Evolutionary conservation across 257 asterid species (phyloP), one percentile per base, ranked within the genome.

Genomic region (Solanum commersonii): DNA sequence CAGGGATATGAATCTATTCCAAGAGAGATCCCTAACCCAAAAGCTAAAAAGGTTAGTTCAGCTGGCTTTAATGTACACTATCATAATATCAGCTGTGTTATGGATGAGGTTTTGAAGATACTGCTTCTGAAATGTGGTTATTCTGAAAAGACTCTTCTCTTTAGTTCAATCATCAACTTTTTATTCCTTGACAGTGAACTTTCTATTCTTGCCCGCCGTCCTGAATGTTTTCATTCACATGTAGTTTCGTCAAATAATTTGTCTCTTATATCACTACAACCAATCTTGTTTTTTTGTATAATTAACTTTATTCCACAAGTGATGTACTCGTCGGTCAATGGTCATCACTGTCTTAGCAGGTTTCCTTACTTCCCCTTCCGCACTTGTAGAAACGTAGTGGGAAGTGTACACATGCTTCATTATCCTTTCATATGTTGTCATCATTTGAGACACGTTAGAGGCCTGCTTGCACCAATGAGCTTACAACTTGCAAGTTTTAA

Each of bases 1-100:
- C 87, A 87, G 91, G 91, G 89, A 76, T 89, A 89, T 74, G 89
- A 89, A 42, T 76, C 86, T 42, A 87, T 87, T 63, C 89, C 91
- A 60, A 42, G 77, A 46, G 89, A 89, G 42, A 89, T 87, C 25
- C 71, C 88, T 46, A 88, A 89, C 25, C 91, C 89, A 38, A 84
- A 87, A 20, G 91, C 91, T 37, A 89, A 83, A 76, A 83, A 89
- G 90, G 91, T 89, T 31, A 52, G 84, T 49, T 46, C 70, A 27
- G 67, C 67, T 27, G 68, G 85, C 40, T 46, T 27, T 81, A 27
- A 29, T 29, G 67, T 81, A 18, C 68, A 27, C 40, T 9, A 34
- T 46, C 67, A 27, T 46, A 44, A 46, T 46, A 56, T 27, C 16
- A 46, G 18, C 65, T 9, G 15, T 79, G 40, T 81, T 46, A 46